Percentiles rank a stretch among this genome's conserved stretches.
These are phyloP conservation scores for Dictyostelium capitatum DNA, from an alignment of 78 protist genomes.

Conservation along the genomic window DNA sequence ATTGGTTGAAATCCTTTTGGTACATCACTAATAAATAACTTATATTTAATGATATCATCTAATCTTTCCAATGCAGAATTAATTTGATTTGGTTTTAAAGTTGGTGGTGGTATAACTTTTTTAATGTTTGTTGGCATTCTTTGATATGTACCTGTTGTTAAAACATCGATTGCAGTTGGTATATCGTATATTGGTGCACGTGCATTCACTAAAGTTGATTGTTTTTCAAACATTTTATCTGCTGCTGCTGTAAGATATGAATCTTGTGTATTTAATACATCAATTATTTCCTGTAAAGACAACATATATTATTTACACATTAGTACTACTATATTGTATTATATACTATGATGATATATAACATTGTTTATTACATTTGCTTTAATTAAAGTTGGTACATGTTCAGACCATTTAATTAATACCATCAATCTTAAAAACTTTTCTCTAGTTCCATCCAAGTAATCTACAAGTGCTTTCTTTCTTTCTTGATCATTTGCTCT, in stretches of 20 bases:
- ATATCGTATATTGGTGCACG: conserved; percentile 73
- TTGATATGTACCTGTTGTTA: conserved; percentile 37
- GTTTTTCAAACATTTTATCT: conserved; percentile 31
- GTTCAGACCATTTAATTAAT: conserved; percentile 59
- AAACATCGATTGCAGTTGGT: conserved; percentile 64
- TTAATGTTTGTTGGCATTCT: conserved; percentile 72
- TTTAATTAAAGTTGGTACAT: conserved; percentile 52
- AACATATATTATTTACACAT: background rate
- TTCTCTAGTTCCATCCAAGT: conserved; percentile 52
- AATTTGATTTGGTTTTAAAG: background rate
- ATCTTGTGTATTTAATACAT: conserved; percentile 36
- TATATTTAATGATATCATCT: conserved; percentile 48
- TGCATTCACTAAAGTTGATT: conserved; percentile 38
- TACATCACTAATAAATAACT: conserved; percentile 31
- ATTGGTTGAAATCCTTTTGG: conserved; percentile 74
- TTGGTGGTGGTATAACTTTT: conserved; percentile 48
- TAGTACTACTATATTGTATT: too few species aligned
- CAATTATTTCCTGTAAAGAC: conserved; percentile 29
- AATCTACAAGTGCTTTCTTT: conserved; percentile 45
- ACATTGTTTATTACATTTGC: too few species aligned
- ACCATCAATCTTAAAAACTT: conserved; percentile 49
- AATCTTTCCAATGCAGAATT: conserved; percentile 1
- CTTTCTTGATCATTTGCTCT: conserved; percentile 36
- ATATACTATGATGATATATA: too few species aligned
- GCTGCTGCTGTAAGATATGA: conserved; percentile 68